phyloP scores from a whole-genome alignment of 768 basidiomycete genomes.

The Mycena metata region DNA sequence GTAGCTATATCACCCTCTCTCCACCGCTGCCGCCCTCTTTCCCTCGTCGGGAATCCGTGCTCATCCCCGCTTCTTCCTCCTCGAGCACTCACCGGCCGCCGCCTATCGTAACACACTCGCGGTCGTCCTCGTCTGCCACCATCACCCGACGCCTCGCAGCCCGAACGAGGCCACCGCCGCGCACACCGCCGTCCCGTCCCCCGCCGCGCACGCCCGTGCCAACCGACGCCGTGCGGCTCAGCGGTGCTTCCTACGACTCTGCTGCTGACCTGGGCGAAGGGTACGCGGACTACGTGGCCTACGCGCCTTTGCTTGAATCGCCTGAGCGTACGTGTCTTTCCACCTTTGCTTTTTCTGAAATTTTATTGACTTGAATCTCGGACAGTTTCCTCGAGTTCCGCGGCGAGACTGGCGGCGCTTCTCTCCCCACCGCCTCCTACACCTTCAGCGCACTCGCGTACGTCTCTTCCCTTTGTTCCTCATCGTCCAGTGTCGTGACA shows the following conservation, averaged over 20 bases:
- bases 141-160: too few relatives aligned
- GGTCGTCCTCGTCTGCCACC: too few relatives aligned
- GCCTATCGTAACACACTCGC: constrained; percentile 23
- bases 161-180: too few relatives aligned
- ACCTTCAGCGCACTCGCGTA: background rate
- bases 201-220: constrained; percentile 34
- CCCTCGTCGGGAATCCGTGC: constrained; percentile 15
- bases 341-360: constrained; percentile 17
- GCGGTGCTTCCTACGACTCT: background rate
- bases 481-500: too few relatives aligned
- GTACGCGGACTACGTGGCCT: constrained; percentile 1
- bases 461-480: too few relatives aligned
- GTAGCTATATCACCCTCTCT: constrained; percentile 25
- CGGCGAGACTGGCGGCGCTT: constrained; percentile 26
- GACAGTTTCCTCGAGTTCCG: background rate
- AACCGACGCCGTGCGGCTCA: constrained; percentile 4
- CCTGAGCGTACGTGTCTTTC: background rate
- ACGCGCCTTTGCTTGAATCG: background rate
- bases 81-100: constrained; percentile 31
- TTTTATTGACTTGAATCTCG: too few relatives aligned
- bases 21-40: background rate
- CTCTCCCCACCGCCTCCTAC: constrained; percentile 21
- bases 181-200: too few relatives aligned
- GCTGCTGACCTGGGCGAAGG: too few relatives aligned
- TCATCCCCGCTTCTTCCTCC: constrained; percentile 15